Evolutionary conservation across 192 early-diverging fungal species (phyloP), one percentile per base, ranked within the genome.

Genomic region (Phycomyces blakesleeanus): DNA sequence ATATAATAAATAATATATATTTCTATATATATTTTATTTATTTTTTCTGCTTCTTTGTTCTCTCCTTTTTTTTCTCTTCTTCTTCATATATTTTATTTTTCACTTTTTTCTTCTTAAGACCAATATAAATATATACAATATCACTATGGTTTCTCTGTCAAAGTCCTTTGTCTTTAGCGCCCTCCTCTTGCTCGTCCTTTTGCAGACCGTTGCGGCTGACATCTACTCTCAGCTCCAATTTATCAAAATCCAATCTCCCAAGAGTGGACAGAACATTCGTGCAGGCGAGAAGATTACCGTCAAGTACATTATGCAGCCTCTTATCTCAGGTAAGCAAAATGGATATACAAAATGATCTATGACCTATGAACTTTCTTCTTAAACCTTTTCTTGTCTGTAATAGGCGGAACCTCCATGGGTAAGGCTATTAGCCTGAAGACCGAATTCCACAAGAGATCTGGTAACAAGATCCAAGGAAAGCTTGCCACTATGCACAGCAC

Each of bases 301-400:
- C 27, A 63, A 73, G 62, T 73, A 73, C 51, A 55, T 67, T 2
- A 73, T 73, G 71, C 71, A 73, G 26, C 71, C 71, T 54, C 54
- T 73, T 12, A 42, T 73, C 25, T 51, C 41, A 38, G 38, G 71
- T 72, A 72, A 72, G 42, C 24, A 20, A 39, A n/a, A n/a, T n/a
- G n/a, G n/a, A n/a, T n/a, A n/a, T n/a, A 4, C 26, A 41, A 0
- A 0, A 37, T 14, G 8, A 71, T 26, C 29, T 27, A 26, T 21
- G 39, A 18, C 29, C 16, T 20, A 24, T 21, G n/a, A 18, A n/a
- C n/a, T 18, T 24, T 26, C 1, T 12, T 12, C 26, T 16, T 53
- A 16, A 54, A 21, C 25, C 27, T 34, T 27, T 47, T 57, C 15
- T 50, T 27, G 39, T 55, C 27, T 47, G 5, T 29, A 27, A 14